These are phyloP conservation scores for Trichoderma afroharzianum DNA, from an alignment of 2,329 filamentous ascomycete species.

Conservation along the genomic window DNA sequence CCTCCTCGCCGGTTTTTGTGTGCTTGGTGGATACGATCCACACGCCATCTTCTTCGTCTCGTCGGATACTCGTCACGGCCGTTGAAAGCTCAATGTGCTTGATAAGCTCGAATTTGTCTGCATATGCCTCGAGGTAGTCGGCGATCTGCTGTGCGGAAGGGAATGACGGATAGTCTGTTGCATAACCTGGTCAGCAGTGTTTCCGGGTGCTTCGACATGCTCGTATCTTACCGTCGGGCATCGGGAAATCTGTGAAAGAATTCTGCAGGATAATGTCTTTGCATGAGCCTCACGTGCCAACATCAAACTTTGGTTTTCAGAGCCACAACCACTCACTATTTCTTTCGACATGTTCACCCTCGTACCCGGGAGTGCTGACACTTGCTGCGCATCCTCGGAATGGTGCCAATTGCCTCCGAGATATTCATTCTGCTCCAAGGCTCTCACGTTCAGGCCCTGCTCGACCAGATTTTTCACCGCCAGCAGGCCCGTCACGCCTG, in stretches of 20 bases:
- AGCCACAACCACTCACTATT: conserved; percentile 22
- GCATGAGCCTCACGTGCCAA: conserved; percentile 7
- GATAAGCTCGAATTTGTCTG: conserved; percentile 29
- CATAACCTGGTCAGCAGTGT: not conserved
- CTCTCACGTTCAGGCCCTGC: conserved; percentile 40
- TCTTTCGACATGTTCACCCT: conserved; percentile 31
- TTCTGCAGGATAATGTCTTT: conserved; percentile 19
- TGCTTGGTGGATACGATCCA: conserved; percentile 31
- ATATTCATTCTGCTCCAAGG: conserved; percentile 39
- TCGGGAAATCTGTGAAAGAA: conserved; percentile 34
- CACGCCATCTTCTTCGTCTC: conserved; percentile 24
- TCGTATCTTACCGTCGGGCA: conserved; percentile 27
- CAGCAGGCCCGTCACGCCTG: conserved; percentile 36
- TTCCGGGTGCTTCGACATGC: not conserved
- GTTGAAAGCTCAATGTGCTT: conserved; percentile 28
- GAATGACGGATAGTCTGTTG: conserved; percentile 24
- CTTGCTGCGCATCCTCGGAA: conserved; percentile 32
- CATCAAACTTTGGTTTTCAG: not conserved
- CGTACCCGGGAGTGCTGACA: conserved; percentile 33
- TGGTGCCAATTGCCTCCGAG: conserved; percentile 43
- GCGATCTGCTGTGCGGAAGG: conserved; percentile 28
- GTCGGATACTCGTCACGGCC: conserved; percentile 25
- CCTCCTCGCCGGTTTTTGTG: conserved; percentile 21
- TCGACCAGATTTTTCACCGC: conserved; percentile 42
- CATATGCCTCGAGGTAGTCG: conserved; percentile 33